Evolutionary conservation across 257 asterid species (phyloP).

Genomic region (Ilex aquifolium): DNA sequence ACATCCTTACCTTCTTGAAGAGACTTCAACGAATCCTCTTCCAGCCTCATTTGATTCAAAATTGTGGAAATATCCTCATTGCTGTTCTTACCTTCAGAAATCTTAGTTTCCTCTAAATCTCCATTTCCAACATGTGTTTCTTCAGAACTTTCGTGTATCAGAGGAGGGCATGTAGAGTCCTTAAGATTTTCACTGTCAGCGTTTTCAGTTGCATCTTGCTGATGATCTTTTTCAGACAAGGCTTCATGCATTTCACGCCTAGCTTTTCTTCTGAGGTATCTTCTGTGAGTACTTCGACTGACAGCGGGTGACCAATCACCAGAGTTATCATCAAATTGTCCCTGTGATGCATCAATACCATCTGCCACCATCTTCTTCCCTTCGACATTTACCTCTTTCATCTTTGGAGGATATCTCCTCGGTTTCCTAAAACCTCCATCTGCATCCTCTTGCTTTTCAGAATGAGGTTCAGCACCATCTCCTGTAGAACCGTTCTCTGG

Average conservation of each 20-base stretch:
- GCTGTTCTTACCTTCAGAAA: constrained; percentile 15
- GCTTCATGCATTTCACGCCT: constrained; percentile 55
- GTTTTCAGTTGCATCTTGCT: constrained; percentile 30
- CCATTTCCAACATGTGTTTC: constrained; percentile 15
- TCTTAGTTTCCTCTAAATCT: constrained; percentile 13
- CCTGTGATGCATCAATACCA: constrained; percentile 91
- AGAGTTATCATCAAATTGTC: constrained; percentile 52
- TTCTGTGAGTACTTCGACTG: constrained; percentile 85
- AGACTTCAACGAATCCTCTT: constrained; percentile 36
- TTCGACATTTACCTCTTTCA: constrained; percentile 64
- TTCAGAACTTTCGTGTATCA: constrained; percentile 36
- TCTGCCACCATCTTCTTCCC: constrained; percentile 81
- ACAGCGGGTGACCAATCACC: constrained; percentile 95
- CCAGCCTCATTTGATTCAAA: constrained; percentile 52
- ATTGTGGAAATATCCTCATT: constrained; percentile 39
- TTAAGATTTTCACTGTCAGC: constrained; percentile 33
- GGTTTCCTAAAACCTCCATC: constrained; percentile 37
- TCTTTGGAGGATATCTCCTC: constrained; percentile 38
- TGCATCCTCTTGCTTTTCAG: constrained; percentile 33
- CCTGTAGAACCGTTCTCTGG: constrained; percentile 30
- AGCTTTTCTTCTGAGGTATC: constrained; percentile 87
- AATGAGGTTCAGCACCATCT: constrained; percentile 38
- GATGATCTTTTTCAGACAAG: constrained; percentile 34
- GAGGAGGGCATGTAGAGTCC: constrained; percentile 40
- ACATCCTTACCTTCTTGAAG: constrained; percentile 13